Evolutionary conservation across 73 alveolate genomes (phyloP), one percentile per base, ranked within the genome.

Genomic region (Paramecium primaurelia): DNA sequence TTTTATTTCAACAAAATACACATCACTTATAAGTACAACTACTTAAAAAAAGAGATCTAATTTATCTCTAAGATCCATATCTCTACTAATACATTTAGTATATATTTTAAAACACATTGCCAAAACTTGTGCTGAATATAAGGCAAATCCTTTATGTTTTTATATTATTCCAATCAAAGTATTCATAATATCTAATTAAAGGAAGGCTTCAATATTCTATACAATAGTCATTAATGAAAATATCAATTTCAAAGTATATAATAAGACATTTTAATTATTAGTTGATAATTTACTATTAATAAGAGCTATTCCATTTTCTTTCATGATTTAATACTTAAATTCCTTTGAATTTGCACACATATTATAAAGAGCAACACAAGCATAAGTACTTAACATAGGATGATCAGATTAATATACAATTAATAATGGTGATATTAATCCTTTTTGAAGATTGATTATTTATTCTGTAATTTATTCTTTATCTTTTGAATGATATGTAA

Each of bases 341-440:
- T 80, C 91, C 22, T 80, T 80, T 42, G 77, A 45, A 25, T 20
- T 49, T 4, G 91, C 75, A 45, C 91, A 80, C 91, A 80, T 80
- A 80, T 80, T 80, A 6, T 45, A 45, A 0, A 80, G 51, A 44
- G 77, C 71, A 47, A 80, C 77, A 80, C 77, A 40, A n/a, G 91
- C 91, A 25, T 32, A 45, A 10, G 91, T 80, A 12, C 91, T 80
- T 80, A 80, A 45, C 58, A 40, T 80, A n/a, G 91, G 77, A 26
- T 80, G 44, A 80, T 80, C 91, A 20, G 91, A 45, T 26, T 80
- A 47, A 45, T 80, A 80, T 44, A 80, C 77, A 26, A 80, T 80
- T 18, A 80, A 14, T 4, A 80, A 36, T 45, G 91, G 91, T 8
- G 91, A 42, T 22, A 80, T 36, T 6, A 80, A 47, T 22, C 77